Percentiles rank a stretch among this genome's conserved stretches.
phyloP scores from a whole-genome alignment of 441 rosid species.

The Erodium moschatum region DNA sequence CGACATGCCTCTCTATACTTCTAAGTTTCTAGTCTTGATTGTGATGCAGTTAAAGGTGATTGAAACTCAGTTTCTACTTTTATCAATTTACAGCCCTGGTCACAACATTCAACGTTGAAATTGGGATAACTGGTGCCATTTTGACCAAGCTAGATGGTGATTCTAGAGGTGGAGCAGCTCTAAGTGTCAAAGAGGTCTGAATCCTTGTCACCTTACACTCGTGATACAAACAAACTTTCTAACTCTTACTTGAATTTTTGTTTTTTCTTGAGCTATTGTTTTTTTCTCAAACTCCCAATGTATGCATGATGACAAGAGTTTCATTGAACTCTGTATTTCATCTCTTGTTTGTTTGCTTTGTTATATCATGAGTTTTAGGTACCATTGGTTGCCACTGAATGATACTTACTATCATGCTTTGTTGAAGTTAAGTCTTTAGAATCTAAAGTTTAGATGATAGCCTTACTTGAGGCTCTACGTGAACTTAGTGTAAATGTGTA shows the following conservation, averaged over 20 bases:
- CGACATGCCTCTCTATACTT: not conserved
- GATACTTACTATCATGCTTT: not conserved
- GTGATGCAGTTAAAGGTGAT: not conserved
- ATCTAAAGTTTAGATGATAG: not conserved
- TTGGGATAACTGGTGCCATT: slow-evolving; percentile 97
- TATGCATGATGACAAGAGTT: no score
- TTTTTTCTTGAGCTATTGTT: not conserved
- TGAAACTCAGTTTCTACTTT: slow-evolving; percentile 16
- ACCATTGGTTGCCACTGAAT: no score
- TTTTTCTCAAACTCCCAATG: not conserved
- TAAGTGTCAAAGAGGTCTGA: slow-evolving; percentile 92
- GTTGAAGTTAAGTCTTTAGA: not conserved
- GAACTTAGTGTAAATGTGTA: not conserved
- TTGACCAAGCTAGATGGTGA: slow-evolving; percentile 96
- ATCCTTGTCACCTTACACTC: slow-evolving; percentile 14
- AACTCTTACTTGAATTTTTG: slow-evolving; percentile 1
- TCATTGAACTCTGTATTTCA: not conserved
- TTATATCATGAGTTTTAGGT: no score
- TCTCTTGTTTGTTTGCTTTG: not conserved
- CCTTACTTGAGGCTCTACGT: not conserved
- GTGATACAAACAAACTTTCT: not conserved
- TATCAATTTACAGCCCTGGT: slow-evolving; percentile 58
- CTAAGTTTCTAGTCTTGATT: not conserved
- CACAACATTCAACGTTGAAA: slow-evolving; percentile 87
- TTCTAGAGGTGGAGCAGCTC: slow-evolving; percentile 98